Conservation (phyloP, 1,139 yeast genomes). For the Taiozyma onychis region DNA sequence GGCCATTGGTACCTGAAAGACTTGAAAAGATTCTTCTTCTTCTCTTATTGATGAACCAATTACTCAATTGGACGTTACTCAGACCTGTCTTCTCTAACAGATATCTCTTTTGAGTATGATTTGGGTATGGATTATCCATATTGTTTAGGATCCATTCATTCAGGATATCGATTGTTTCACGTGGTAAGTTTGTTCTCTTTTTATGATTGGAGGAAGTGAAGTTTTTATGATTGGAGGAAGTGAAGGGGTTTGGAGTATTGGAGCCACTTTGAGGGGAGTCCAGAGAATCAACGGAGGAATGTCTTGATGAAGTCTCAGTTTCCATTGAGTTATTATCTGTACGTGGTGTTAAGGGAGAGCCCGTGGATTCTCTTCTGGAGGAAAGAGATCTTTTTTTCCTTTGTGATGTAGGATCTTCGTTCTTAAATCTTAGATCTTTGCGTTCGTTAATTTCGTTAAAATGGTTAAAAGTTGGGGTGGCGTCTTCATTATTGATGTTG, state of each 20-base stretch:
- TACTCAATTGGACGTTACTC: slow-evolving; percentile 84
- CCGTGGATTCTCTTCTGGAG: neutral
- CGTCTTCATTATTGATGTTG: neutral
- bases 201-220: slow-evolving; percentile 17
- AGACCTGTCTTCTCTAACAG: slow-evolving; percentile 80
- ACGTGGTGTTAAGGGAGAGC: neutral
- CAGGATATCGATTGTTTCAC: slow-evolving; percentile 77
- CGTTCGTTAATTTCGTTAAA: neutral
- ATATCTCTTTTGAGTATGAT: slow-evolving; percentile 80
- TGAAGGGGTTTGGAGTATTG: slow-evolving; percentile 3
- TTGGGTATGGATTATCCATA: slow-evolving; percentile 90
- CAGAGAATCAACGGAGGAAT: slow-evolving; percentile 8
- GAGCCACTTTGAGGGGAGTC: slow-evolving; percentile 6
- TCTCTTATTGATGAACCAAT: slow-evolving; percentile 97
- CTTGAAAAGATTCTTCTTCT: slow-evolving; percentile 59
- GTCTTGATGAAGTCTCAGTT: slow-evolving; percentile 5
- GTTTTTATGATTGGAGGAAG: slow-evolving; percentile 17
- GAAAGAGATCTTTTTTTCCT: neutral
- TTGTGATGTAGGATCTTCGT: slow-evolving; percentile 2
- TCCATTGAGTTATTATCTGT: neutral
- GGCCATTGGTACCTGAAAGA: slow-evolving; percentile 24
- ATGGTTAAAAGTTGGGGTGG: neutral
- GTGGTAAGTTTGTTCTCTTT: slow-evolving; percentile 77
- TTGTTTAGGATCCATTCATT: slow-evolving; percentile 83
- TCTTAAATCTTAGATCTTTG: slow-evolving; percentile 4